A percentile compares a stretch with the other conserved stretches of the same genome.
Evolutionary conservation across 495 filamentous ascomycete genomes (phyloP).

Genomic region (Thermothielavioides terrestris): DNA sequence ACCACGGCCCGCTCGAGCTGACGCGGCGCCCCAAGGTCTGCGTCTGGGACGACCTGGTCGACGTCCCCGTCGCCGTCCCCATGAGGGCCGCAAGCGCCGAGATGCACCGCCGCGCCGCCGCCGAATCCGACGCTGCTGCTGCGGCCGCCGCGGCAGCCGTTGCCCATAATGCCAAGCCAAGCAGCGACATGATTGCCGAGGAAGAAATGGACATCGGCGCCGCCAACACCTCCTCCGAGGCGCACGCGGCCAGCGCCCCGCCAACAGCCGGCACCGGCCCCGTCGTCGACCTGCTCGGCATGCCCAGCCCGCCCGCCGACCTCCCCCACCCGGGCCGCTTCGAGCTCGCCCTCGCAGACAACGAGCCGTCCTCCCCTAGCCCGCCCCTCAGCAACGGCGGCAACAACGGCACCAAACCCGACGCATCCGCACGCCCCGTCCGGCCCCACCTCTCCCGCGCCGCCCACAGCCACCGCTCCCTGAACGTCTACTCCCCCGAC

Average conservation of each 20-base stretch:
- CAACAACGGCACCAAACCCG: background rate
- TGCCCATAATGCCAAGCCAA: background rate
- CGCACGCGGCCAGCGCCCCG: slow-evolving; percentile 41
- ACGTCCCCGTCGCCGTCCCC: slow-evolving; percentile 87
- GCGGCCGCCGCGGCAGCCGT: background rate
- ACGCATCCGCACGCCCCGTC: too few species aligned
- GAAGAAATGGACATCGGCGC: slow-evolving; percentile 28
- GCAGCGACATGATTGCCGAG: slow-evolving; percentile 9
- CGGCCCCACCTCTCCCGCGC: slow-evolving; percentile 14
- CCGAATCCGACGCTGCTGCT: slow-evolving; percentile 27
- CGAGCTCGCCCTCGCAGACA: slow-evolving; percentile 51
- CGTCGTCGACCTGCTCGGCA: slow-evolving; percentile 61
- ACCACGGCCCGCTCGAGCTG: slow-evolving; percentile 89
- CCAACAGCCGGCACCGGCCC: slow-evolving; percentile 21
- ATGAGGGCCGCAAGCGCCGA: slow-evolving; percentile 74
- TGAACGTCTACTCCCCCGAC: slow-evolving; percentile 38
- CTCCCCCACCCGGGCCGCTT: slow-evolving; percentile 79
- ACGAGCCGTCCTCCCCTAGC: slow-evolving; percentile 1
- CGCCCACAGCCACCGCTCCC: slow-evolving; percentile 24
- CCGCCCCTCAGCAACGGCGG: background rate
- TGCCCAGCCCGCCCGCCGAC: slow-evolving; percentile 50
- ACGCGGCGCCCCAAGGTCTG: slow-evolving; percentile 84
- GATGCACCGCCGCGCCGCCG: slow-evolving; percentile 50
- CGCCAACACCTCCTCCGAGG: slow-evolving; percentile 7
- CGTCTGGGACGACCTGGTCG: slow-evolving; percentile 96